Base-by-base conservation (phyloP, 2,329 filamentous ascomycete species). In the Sporothrix humicola region DNA sequence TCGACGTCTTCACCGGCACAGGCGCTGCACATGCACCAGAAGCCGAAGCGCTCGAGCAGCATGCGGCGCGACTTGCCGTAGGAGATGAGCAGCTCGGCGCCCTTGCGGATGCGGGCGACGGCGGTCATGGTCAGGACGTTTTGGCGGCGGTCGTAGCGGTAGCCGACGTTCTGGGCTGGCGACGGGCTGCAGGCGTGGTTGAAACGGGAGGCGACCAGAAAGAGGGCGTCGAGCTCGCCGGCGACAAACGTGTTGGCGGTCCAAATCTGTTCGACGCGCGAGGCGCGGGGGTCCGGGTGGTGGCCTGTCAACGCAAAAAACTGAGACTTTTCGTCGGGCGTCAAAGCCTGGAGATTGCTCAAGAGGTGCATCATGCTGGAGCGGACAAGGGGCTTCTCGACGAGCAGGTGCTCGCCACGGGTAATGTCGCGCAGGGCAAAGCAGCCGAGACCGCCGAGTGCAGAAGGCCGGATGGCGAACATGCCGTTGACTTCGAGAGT, bases 111-210 rank as follows among this genome's bases (percentile, higher is more conserved):
- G 15, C 13, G 54, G 37, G 31, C 37, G 17, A 71, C 23, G 1
- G 85, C 81, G 1, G 79, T 80, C 74, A 89, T 81, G 0, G 81
- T 78, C 48, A 90, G 82, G 2, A 80, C 78, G 7, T 80, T 75
- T 0, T 76, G 73, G 0, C 72, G 56, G 0, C 69, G 6, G 69
- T 86, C 82, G 76, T 83, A 88, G 0, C 65, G 76, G 77, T 86
- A 89, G 1, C 79, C 76, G 37, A 88, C 77, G 59, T 84, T 87
- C 72, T 82, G 78, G 2, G 76, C 78, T 0, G 83, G 81, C 1
- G 66, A 54, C 4, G 8, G 15, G 46, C 76, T 74, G 77, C 88
- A 90, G 0, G 87, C 84, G 77, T 90, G 88, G 77, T 90, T 90
- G 80, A 90, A 89, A 2, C 88, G 83, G 0, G 87, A 85, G 0